A percentile compares a stretch with the other conserved stretches of the same genome.
phyloP scores from a whole-genome alignment of 306 rosid species.

The Ziziphus jujuba region DNA sequence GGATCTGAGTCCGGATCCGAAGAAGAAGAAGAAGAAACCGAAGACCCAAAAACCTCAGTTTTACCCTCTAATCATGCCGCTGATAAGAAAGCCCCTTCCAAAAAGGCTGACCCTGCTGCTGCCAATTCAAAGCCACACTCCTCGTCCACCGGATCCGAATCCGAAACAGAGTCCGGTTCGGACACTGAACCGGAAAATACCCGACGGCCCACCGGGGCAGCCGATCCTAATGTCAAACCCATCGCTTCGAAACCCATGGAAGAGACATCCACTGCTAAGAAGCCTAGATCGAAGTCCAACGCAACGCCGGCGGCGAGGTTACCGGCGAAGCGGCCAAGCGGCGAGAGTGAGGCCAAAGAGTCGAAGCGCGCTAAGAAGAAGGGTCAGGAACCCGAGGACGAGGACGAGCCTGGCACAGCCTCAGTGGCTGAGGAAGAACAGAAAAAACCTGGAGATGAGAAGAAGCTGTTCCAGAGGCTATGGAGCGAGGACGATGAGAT shows the following conservation, averaged over 20 bases:
- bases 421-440: slow-evolving; percentile 34
- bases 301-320: slow-evolving; percentile 22
- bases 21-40: background rate
- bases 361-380: slow-evolving; percentile 48
- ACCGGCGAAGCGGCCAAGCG: slow-evolving; percentile 30
- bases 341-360: slow-evolving; percentile 18
- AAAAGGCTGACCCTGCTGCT: slow-evolving; percentile 27
- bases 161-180: slow-evolving; percentile 48
- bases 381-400: slow-evolving; percentile 17
- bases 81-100: slow-evolving; percentile 25
- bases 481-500: slow-evolving; percentile 67
- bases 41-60: slow-evolving; percentile 2
- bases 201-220: background rate
- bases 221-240: slow-evolving; percentile 35
- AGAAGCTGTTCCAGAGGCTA: slow-evolving; percentile 48
- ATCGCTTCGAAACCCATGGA: slow-evolving; percentile 53
- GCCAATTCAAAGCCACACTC: slow-evolving; percentile 24
- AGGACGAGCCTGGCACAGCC: slow-evolving; percentile 6
- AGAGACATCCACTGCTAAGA: slow-evolving; percentile 36
- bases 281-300: slow-evolving; percentile 40
- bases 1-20: slow-evolving; percentile 18
- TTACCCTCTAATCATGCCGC: slow-evolving; percentile 14
- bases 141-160: slow-evolving; percentile 41
- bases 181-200: slow-evolving; percentile 22
- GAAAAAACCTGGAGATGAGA: slow-evolving; percentile 37